phyloP scores from a whole-genome alignment of 208 protist genomes.

The Wallacemonas sp. region DNA sequence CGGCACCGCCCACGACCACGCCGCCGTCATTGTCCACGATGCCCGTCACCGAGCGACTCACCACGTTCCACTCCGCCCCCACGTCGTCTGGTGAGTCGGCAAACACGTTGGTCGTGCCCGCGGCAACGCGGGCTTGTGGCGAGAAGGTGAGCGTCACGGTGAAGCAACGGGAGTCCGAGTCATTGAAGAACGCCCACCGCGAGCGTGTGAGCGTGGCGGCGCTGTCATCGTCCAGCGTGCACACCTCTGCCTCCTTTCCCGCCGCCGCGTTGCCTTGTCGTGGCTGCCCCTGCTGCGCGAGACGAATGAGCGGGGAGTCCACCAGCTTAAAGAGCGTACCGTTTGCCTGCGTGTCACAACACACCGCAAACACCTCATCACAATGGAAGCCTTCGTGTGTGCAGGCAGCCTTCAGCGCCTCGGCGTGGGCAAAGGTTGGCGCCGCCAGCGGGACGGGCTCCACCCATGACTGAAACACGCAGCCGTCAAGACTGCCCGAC shows the following conservation, averaged over 20 bases:
- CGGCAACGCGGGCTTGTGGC: background rate
- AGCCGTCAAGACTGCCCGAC: background rate
- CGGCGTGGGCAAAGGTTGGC: background rate
- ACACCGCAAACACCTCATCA: background rate
- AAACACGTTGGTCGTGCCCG: background rate
- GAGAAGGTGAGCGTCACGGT: conserved; percentile 7
- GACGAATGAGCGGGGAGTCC: background rate
- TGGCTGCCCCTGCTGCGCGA: background rate
- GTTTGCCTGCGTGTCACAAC: background rate
- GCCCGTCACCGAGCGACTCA: background rate
- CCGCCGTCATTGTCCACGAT: background rate
- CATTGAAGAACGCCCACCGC: conserved; percentile 45
- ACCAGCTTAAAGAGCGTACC: background rate
- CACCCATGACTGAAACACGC: background rate
- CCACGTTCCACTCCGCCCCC: background rate
- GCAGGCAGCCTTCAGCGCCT: background rate
- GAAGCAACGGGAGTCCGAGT: conserved; percentile 22
- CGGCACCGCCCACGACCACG: background rate
- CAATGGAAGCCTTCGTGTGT: background rate
- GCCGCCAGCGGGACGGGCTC: background rate
- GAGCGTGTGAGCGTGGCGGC: conserved; percentile 1
- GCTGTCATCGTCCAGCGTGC: conserved; percentile 10
- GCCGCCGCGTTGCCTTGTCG: background rate
- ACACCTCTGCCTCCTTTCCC: background rate
- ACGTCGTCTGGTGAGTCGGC: background rate